Conservation (phyloP, 2,329 filamentous ascomycete species). For the Clarireedia monteithiana region DNA sequence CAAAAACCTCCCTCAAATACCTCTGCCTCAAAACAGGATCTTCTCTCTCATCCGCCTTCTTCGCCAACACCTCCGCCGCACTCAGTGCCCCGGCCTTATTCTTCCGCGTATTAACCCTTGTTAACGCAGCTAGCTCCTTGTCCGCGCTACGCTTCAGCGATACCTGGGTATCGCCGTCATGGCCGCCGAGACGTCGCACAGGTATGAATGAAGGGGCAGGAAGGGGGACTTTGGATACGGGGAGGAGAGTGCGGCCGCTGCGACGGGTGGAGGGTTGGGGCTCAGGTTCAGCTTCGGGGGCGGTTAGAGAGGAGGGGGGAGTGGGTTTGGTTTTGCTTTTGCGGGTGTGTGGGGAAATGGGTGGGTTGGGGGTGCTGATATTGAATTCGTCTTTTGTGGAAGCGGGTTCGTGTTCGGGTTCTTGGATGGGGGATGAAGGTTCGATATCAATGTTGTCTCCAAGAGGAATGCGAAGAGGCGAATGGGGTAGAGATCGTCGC, state of each 20-base stretch:
- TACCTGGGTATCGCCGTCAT: conserved; percentile 25
- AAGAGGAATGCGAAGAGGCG: conserved; percentile 25
- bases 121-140: conserved; percentile 36
- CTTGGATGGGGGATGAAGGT: conserved; percentile 18
- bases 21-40: conserved; percentile 32
- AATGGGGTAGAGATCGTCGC: conserved; percentile 27
- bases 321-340: conserved; percentile 11
- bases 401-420: not conserved
- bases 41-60: conserved; percentile 33
- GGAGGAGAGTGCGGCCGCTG: conserved; percentile 27
- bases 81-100: conserved; percentile 35
- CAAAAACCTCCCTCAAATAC: conserved; percentile 28
- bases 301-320: conserved; percentile 13
- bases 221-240: conserved; percentile 19
- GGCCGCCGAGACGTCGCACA: conserved; percentile 23
- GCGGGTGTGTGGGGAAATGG: conserved; percentile 16
- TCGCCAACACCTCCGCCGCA: conserved; percentile 25
- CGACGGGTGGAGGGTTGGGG: conserved; percentile 19
- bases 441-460: conserved; percentile 15
- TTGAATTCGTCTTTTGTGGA: conserved; percentile 20
- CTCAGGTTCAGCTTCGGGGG: conserved; percentile 6
- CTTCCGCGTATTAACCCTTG: conserved; percentile 37
- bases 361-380: conserved; percentile 9
- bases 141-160: conserved; percentile 31
- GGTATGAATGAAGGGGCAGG: conserved; percentile 27